Evolutionary conservation across 2,329 filamentous ascomycete species (phyloP), one percentile per base, ranked within the genome.

Genomic region (Canariomyces notabilis): DNA sequence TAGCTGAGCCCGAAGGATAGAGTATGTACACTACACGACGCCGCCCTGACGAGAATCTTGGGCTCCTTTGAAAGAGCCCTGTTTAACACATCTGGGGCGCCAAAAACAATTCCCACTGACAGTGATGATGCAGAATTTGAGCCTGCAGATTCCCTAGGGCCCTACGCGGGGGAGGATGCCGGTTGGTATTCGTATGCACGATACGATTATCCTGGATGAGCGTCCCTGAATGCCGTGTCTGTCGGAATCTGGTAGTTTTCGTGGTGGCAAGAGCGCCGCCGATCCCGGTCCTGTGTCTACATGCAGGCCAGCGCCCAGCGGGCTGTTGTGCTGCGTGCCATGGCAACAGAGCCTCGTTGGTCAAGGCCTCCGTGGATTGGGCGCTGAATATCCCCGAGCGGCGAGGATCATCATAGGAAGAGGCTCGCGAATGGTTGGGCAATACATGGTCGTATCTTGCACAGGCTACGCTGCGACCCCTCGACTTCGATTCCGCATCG

Each of bases 201-300:
- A 42, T 31, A 42, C 26, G 14, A 4, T 8, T 31, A 26, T 15
- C 9, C 12, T 19, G 26, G 15, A 39, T 26, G 15, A 14, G 18
- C 19, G 36, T 21, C 35, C 18, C 6, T 19, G 22, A 12, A 18
- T 33, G 41, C 18, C 11, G 22, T 29, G 14, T 38, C n/a, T 29
- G 19, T 36, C 32, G 19, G 36, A 43, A 50, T 50, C 39, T 43
- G 36, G 48, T 43, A 46, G 36, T 18, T 16, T 39, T 14, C 39
- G 38, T n/a, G 39, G 39, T 18, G 34, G 18, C 18, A 37, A 23
- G 42, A 42, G 18, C 37, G 37, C 42, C 47, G 37, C 37, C 37
- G 19, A 35, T 37, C 33, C 37, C n/a, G n/a, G n/a, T n/a, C n/a
- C 35, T 19, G 48, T 50, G 43, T 43, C 48, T 50, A 43, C 48